These are phyloP conservation scores for Scalesia atractyloides DNA, from an alignment of 129 eudicot genomes.

Conservation along the genomic window DNA sequence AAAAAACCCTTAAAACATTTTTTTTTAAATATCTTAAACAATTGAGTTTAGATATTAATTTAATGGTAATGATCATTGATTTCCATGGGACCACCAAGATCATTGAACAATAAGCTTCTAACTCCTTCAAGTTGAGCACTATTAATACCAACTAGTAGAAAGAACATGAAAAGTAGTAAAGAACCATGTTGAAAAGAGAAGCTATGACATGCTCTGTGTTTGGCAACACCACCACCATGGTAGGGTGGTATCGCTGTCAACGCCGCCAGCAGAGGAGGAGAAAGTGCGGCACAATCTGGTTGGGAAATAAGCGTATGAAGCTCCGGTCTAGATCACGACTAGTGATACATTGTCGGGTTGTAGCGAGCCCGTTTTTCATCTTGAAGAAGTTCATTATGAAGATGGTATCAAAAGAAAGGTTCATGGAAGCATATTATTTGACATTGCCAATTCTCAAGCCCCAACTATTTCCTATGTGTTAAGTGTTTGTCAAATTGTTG, in stretches of 20 bases:
- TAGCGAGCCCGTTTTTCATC: constrained; percentile 38
- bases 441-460: constrained; percentile 71
- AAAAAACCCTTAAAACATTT: neutral
- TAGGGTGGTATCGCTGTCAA: constrained; percentile 52
- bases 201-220: constrained; percentile 42
- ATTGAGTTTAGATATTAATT: constrained; percentile 11
- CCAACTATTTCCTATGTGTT: constrained; percentile 71
- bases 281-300: constrained; percentile 38
- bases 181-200: constrained; percentile 40
- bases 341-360: constrained; percentile 50
- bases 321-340: constrained; percentile 45
- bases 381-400: constrained; percentile 54
- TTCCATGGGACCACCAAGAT: constrained; percentile 46
- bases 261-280: constrained; percentile 47
- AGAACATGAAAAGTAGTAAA: constrained; percentile 17
- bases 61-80: constrained; percentile 32
- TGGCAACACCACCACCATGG: constrained; percentile 52
- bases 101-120: constrained; percentile 36
- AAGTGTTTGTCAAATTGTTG: constrained; percentile 6
- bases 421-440: constrained; percentile 55
- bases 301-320: constrained; percentile 56
- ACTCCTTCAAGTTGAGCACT: constrained; percentile 22
- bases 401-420: constrained; percentile 47
- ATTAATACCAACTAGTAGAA: constrained; percentile 26
- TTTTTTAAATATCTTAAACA: neutral